Conservation (phyloP, 164 flowering plant species). For the Chimonanthus salicifolius region DNA sequence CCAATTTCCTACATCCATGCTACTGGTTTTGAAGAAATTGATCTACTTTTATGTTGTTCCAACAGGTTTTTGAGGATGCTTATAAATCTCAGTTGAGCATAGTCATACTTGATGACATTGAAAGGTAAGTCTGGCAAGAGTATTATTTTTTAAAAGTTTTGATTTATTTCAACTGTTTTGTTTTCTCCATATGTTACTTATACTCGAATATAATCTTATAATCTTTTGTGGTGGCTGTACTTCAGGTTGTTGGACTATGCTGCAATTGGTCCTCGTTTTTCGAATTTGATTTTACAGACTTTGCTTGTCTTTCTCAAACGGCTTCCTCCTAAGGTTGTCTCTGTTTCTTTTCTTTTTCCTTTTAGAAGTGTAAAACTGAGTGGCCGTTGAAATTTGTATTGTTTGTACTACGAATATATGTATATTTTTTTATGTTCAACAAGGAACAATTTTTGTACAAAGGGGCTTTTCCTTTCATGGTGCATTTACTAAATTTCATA, state of each 20-base stretch:
- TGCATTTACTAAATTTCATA: too few species aligned
- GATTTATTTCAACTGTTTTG: neutral
- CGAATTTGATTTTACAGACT: conserved; percentile 83
- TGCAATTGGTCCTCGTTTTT: conserved; percentile 91
- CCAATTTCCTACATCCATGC: neutral
- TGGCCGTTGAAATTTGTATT: neutral
- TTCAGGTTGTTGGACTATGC: conserved; percentile 84
- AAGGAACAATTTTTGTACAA: too few species aligned
- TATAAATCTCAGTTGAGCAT: conserved; percentile 90
- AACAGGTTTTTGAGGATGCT: conserved; percentile 96
- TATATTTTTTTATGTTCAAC: too few species aligned
- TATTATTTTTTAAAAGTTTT: conserved; percentile 4
- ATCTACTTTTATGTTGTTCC: neutral
- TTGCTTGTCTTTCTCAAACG: conserved; percentile 82
- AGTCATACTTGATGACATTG: conserved; percentile 91
- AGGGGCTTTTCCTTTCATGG: too few species aligned
- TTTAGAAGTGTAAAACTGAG: neutral
- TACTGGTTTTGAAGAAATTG: neutral
- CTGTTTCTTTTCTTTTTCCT: neutral
- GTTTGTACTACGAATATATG: too few species aligned
- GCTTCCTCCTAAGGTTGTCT: conserved; percentile 84
- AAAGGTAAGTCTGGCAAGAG: conserved; percentile 45
- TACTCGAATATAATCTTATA: neutral
- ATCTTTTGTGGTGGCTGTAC: neutral
- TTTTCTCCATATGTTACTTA: neutral